These are phyloP conservation scores for Populus alba DNA, from an alignment of 345 rosid species.

Conservation along the genomic window DNA sequence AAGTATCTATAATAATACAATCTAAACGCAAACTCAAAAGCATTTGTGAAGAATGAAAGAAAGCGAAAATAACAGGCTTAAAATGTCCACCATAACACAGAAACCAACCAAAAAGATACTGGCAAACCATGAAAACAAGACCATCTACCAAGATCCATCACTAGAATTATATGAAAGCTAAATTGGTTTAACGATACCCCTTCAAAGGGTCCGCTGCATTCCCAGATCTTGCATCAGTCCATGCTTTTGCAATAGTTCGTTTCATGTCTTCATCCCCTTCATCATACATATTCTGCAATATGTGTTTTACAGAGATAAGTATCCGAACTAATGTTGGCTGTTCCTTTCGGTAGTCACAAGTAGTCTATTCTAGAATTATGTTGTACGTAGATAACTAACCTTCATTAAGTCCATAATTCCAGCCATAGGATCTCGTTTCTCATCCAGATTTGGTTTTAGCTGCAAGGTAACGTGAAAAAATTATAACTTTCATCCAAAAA, in stretches of 20 bases:
- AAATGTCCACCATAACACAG: too few relatives aligned
- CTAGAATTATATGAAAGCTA: background rate
- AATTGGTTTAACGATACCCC: slow-evolving; percentile 36
- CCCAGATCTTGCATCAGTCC: slow-evolving; percentile 98
- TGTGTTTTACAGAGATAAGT: background rate
- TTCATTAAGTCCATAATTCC: slow-evolving; percentile 97
- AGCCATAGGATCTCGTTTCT: slow-evolving; percentile 89
- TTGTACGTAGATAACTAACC: slow-evolving; percentile 30
- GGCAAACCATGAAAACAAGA: background rate
- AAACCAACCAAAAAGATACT: too few relatives aligned
- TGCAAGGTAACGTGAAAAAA: slow-evolving; percentile 11
- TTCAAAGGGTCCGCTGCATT: slow-evolving; percentile 65
- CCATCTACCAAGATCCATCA: background rate
- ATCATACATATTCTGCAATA: slow-evolving; percentile 80
- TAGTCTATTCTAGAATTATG: too few relatives aligned
- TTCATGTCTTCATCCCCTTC: slow-evolving; percentile 96
- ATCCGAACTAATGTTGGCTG: background rate
- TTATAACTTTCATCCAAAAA: background rate
- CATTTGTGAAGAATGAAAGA: too few relatives aligned
- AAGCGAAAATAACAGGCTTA: too few relatives aligned
- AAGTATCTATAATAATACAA: too few relatives aligned
- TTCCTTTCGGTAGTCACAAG: too few relatives aligned
- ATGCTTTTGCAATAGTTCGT: slow-evolving; percentile 90
- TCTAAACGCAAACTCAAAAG: too few relatives aligned
- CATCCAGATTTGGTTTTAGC: slow-evolving; percentile 80